phyloP scores from a whole-genome alignment of 495 filamentous ascomycete species.

The Aspergillus heteromorphus region DNA sequence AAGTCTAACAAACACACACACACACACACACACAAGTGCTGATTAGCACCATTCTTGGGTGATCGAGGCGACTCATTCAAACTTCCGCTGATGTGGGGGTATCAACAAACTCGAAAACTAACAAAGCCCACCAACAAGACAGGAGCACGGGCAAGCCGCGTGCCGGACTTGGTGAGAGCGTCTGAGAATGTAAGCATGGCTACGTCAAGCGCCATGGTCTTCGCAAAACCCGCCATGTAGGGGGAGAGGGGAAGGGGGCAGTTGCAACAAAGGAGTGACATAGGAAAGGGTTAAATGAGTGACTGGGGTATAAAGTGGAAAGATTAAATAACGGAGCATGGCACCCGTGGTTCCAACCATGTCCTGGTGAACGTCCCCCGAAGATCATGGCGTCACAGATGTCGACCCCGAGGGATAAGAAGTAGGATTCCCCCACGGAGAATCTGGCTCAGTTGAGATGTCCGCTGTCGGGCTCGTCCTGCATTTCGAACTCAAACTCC shows the following conservation, averaged over 20 bases:
- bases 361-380: not conserved
- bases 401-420: not conserved
- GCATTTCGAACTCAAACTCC: conserved; percentile 56
- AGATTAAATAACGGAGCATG: not conserved
- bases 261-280: conserved; percentile 16
- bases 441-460: conserved; percentile 37
- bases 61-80: conserved; percentile 20
- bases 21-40: conserved; percentile 5
- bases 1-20: conserved; percentile 15
- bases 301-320: conserved; percentile 21
- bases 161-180: conserved; percentile 1
- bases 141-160: conserved; percentile 3
- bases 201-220: conserved; percentile 6
- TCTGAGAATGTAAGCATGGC: conserved; percentile 7
- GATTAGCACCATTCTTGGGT: conserved; percentile 9
- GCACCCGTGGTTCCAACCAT: no score
- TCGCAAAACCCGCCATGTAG: conserved; percentile 5
- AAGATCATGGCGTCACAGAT: not conserved
- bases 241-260: conserved; percentile 5
- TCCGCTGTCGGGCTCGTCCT: conserved; percentile 55
- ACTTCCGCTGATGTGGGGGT: conserved; percentile 35
- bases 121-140: conserved; percentile 15
- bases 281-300: conserved; percentile 30
- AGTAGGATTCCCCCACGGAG: not conserved
- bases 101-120: conserved; percentile 35